A percentile compares a stretch with the other conserved stretches of the same genome.
Conservation (phyloP, 768 basidiomycete species). For the Kondoa malvinella region DNA sequence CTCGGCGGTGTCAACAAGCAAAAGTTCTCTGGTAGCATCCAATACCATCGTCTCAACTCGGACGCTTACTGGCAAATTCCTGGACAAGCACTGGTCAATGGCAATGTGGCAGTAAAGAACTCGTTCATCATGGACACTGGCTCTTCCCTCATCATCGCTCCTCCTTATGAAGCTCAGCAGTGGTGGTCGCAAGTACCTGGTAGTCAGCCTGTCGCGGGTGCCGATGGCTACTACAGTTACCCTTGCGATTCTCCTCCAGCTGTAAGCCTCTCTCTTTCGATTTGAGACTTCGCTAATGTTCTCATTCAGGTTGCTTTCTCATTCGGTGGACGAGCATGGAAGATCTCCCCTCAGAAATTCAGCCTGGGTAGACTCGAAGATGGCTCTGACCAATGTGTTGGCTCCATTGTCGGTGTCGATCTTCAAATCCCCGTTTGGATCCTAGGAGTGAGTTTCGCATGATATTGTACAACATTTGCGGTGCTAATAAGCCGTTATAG, state of each 20-base stretch:
- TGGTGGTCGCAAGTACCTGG: conserved; percentile 37
- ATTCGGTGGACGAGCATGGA: conserved; percentile 38
- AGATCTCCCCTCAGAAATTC: conserved; percentile 33
- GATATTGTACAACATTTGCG: not conserved
- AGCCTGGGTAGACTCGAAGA: conserved; percentile 31
- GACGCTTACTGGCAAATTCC: conserved; percentile 26
- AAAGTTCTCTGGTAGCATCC: conserved; percentile 26
- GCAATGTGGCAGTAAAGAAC: not conserved
- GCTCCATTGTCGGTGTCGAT: conserved; percentile 22
- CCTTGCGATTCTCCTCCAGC: conserved; percentile 28
- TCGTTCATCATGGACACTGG: conserved; percentile 25
- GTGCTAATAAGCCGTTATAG: not conserved
- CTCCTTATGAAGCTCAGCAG: conserved; percentile 31
- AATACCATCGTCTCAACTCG: conserved; percentile 14
- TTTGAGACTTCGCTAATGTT: not conserved
- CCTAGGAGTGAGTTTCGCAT: conserved; percentile 14
- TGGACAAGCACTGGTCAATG: not conserved
- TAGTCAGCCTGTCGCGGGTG: conserved; percentile 13
- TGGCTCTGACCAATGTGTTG: conserved; percentile 20
- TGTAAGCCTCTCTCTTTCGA: conserved; percentile 9
- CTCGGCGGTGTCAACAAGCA: conserved; percentile 31
- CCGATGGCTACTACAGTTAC: conserved; percentile 29
- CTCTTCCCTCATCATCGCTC: conserved; percentile 28
- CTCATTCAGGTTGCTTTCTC: conserved; percentile 34
- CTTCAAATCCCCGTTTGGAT: conserved; percentile 22